Evolutionary conservation across 2,329 filamentous ascomycete genomes (phyloP).

Genomic region (Fusarium devonianum): DNA sequence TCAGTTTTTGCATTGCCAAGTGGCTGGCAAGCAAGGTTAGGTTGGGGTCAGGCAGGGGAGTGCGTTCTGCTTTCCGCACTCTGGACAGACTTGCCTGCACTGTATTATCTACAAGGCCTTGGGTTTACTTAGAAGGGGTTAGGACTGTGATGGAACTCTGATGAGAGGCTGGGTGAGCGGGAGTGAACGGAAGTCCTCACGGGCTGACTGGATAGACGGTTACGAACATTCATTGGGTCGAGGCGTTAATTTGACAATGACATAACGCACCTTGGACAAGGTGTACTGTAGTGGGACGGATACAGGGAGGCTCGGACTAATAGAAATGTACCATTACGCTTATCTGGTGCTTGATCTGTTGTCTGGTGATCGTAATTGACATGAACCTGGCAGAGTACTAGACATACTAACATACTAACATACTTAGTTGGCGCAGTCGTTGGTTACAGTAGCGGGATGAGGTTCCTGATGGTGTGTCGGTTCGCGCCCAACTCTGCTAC

Average conservation of each 20-base stretch:
- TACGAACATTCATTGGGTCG: slow-evolving; percentile 30
- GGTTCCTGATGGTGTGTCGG: slow-evolving; percentile 26
- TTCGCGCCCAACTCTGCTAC: slow-evolving; percentile 30
- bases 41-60: slow-evolving; percentile 15
- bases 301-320: slow-evolving; percentile 18
- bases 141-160: slow-evolving; percentile 12
- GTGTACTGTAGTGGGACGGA: slow-evolving; percentile 18
- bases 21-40: slow-evolving; percentile 22
- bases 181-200: slow-evolving; percentile 35
- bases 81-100: slow-evolving; percentile 32
- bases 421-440: slow-evolving; percentile 1
- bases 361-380: slow-evolving; percentile 1
- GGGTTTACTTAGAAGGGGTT: slow-evolving; percentile 27
- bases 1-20: slow-evolving; percentile 33
- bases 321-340: slow-evolving; percentile 24
- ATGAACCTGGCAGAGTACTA: slow-evolving; percentile 4
- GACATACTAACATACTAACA: not conserved
- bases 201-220: slow-evolving; percentile 20
- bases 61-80: slow-evolving; percentile 28
- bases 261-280: slow-evolving; percentile 12
- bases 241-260: slow-evolving; percentile 34
- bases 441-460: not conserved
- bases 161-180: slow-evolving; percentile 20
- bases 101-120: slow-evolving; percentile 36
- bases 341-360: not conserved